Evolutionary conservation across 805 yeast genomes (phyloP), one percentile per base, ranked within the genome.

Genomic region (Naumovozyma dairenensis): DNA sequence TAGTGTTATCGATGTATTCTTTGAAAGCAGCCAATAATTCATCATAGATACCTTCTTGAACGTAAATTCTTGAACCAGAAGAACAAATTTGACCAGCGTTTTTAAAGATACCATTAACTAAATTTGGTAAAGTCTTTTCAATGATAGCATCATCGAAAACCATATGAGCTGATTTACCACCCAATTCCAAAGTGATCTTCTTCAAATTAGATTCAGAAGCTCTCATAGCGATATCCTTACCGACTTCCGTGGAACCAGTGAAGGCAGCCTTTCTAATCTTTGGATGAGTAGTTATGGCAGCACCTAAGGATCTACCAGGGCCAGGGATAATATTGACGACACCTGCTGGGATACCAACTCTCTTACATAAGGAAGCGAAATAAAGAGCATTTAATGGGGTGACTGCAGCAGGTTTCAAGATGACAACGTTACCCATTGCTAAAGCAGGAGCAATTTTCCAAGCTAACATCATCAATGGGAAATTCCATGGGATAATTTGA

Each of bases 1-100:
- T 53, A n/a, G n/a, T n/a, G 28, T 66, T 62, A 49, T 78, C 76
- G 39, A 72, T 67, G 40, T 74, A 78, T 16, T 51, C 53, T 57
- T 74, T 74, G 56, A 80, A 79, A 42, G 68, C 71, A 22, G 63
- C 62, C 32, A 79, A 58, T 31, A 80, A 65, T 43, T 68, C 65
- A 45, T 80, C 85, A 57, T 80, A 79, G 39, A 77, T 66, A 22
- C 71, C 78, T 44, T 75, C 84, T 61, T 80, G 87, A 41, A 80
- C 71, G 54, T 72, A 79, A 38, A 80, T 66, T 71, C 92, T 76
- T 24, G 87, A 79, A 56, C 87, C 87, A 30, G 87, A 83, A 48
- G 81, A 75, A 57, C 89, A 80, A 38, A 80, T 82, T 63, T 80
- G 86, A 61, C 87, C 89, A 43, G 85, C 77, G 63, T 80, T 80